A percentile compares a stretch with the other conserved stretches of the same genome.
phyloP scores from a whole-genome alignment of 2,329 filamentous ascomycete genomes.

The Xylariaceae sp. region DNA sequence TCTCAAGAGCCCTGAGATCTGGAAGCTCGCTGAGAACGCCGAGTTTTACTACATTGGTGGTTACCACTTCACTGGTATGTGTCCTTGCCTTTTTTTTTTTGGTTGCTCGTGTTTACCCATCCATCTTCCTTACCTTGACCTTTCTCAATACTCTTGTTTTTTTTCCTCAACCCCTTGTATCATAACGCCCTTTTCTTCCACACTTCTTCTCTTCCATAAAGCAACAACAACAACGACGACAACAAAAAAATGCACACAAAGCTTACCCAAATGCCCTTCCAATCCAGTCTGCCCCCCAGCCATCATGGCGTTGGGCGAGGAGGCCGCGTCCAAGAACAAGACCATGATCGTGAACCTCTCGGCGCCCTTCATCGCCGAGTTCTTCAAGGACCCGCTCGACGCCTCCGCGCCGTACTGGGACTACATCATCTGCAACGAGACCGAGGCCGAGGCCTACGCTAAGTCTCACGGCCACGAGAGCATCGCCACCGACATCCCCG shows the following conservation, averaged over 20 bases:
- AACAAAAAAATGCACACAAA: too few relatives aligned
- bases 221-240: background rate
- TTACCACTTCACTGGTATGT: conserved; percentile 81
- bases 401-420: conserved; percentile 89
- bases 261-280: conserved; percentile 6
- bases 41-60: conserved; percentile 92
- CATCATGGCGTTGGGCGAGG: conserved; percentile 86
- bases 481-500: conserved; percentile 69
- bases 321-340: conserved; percentile 91
- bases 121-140: too few relatives aligned
- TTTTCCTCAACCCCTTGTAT: background rate
- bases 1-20: conserved; percentile 88
- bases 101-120: too few relatives aligned
- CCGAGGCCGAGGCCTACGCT: conserved; percentile 87
- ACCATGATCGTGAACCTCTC: conserved; percentile 89
- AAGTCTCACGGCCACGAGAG: conserved; percentile 60
- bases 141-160: too few relatives aligned
- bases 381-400: conserved; percentile 97
- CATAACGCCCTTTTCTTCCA: background rate
- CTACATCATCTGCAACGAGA: conserved; percentile 96
- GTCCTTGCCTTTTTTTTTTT: conserved; percentile 41
- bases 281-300: conserved; percentile 86
- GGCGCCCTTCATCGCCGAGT: conserved; percentile 93
- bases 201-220: background rate
- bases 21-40: conserved; percentile 87